Evolutionary conservation across 768 basidiomycete species (phyloP), one percentile per base, ranked within the genome.

Genomic region (Suillus luteus): DNA sequence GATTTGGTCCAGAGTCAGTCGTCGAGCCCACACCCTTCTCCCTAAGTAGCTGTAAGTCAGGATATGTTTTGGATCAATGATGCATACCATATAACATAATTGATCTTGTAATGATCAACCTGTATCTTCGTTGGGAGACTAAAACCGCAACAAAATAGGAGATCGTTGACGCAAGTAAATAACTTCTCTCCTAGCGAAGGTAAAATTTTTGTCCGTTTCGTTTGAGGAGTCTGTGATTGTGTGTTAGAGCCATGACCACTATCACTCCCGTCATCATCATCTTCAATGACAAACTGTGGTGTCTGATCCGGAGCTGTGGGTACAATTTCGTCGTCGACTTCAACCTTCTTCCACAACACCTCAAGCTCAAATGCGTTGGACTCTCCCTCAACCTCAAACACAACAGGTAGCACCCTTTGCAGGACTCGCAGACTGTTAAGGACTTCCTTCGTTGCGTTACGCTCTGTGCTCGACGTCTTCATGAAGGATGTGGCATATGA

Each of bases 1-100:
- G 83, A 68, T 78, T 83, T 9, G 86, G 80, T 0, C 88, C 89
- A 9, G 86, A 83, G 72, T 92, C 89, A 43, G 84, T 80, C 2
- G 94, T 93, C 2, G 94, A 94, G 14, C 97, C 96, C 27, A 99
- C 85, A 14, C 96, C 96, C 71, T 91, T 94, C 80, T 97, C 95
- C 96, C 96, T 95, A 62, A 35, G 24, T 46, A 55, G 41, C 62
- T 44, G 37, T 68, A 33, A 68, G 33, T 48, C 61, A 65, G 43
- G n/a, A 60, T 38, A 55, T 6, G 5, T 19, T 40, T 61, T 37
- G 51, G 38, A 65, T 58, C 48, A 24, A 63, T 15, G 7, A 65
- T 41, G 74, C 89, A 64, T 73, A 93, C 93, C 94, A 96, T 61
- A 96, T 96, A 27, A 91, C 81, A 79, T 95, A 91, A 73, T 90